These are phyloP conservation scores for Pogostemon cablin DNA, from an alignment of 257 asterid genomes.

Conservation along the genomic window DNA sequence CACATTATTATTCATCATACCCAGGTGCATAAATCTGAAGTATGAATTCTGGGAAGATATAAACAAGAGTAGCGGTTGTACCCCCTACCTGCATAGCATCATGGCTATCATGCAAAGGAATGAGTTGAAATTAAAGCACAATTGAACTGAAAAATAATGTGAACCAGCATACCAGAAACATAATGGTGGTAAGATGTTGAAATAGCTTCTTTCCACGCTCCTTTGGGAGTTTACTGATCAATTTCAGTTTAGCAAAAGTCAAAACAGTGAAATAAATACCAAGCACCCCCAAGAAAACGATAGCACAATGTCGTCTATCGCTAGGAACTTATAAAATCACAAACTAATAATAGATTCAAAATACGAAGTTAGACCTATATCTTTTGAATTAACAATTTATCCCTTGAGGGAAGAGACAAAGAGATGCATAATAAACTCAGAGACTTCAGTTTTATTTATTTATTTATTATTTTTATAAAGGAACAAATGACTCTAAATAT, in stretches of 20 bases:
- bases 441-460: not conserved
- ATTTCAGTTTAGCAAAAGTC: constrained; percentile 26
- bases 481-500: not conserved
- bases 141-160: not conserved
- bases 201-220: constrained; percentile 47
- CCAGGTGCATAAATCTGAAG: constrained; percentile 52
- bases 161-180: constrained; percentile 46
- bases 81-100: constrained; percentile 46
- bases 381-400: constrained; percentile 6
- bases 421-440: not conserved
- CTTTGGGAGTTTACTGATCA: constrained; percentile 49
- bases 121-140: constrained; percentile 11
- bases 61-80: constrained; percentile 42
- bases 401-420: not conserved
- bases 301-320: not conserved
- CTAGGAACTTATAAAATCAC: not conserved
- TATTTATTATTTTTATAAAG: not conserved
- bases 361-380: not conserved
- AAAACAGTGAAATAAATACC: constrained; percentile 3
- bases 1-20: constrained; percentile 38
- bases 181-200: constrained; percentile 42
- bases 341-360: constrained; percentile 8
- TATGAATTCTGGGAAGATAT: constrained; percentile 43
- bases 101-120: constrained; percentile 7
- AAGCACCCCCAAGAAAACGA: constrained; percentile 1